These are phyloP conservation scores for Pestalotiopsis sp. DNA, from an alignment of 2,329 filamentous ascomycete species.

Conservation along the genomic window DNA sequence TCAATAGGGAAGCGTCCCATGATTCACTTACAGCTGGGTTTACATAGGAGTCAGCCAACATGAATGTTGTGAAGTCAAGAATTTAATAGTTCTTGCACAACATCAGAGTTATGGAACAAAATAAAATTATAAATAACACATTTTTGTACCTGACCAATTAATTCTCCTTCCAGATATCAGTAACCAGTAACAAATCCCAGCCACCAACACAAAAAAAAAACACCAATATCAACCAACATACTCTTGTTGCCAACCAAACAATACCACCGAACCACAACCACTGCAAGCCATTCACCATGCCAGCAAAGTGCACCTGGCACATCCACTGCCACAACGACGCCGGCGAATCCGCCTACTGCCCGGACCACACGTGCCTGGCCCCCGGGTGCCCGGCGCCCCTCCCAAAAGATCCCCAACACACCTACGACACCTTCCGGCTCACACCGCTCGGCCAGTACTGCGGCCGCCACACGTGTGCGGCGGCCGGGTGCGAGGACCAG, in stretches of 20 bases:
- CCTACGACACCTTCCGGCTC: not conserved
- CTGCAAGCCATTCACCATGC: not conserved
- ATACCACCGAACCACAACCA: not conserved
- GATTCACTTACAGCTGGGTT: not conserved
- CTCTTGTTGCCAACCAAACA: not conserved
- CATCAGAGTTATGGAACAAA: not conserved
- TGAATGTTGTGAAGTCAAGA: not conserved
- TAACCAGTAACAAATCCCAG: not conserved
- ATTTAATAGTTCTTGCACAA: not conserved
- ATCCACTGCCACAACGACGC: not conserved
- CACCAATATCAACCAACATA: not conserved
- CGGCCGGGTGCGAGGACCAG: not conserved
- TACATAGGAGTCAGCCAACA: not conserved
- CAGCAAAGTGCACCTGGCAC: not conserved
- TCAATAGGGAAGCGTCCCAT: fast-evolving
- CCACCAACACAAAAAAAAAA: not conserved
- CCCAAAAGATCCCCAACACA: not conserved
- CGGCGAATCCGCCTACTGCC: not conserved
- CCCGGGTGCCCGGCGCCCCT: not conserved
- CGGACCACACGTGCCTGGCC: not conserved
- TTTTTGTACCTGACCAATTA: not conserved
- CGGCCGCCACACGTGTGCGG: not conserved
- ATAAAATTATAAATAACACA: not conserved
- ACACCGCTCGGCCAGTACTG: not conserved
- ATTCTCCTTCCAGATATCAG: not conserved